Evolutionary conservation across 2,329 filamentous ascomycete species (phyloP), one percentile per base, ranked within the genome.

Genomic region (Bipolaris bicolor): DNA sequence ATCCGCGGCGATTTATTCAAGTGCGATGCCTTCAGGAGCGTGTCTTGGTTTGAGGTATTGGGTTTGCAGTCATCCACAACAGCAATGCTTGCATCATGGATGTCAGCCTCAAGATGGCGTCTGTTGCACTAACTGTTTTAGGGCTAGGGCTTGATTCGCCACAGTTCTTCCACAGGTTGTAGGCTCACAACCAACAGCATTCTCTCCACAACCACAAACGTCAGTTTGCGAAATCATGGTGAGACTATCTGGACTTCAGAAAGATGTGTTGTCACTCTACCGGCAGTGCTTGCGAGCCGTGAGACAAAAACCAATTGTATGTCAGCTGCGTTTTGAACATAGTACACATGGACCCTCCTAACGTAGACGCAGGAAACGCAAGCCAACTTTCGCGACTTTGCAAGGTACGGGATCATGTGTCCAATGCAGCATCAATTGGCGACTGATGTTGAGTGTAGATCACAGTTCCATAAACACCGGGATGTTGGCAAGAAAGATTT

Each of bases 191-290:
- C 56, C 49, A 49, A 33, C 33, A 29, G 26, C 44, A 31, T 7
- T 39, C 26, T 46, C 22, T 39, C 20, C 10, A 47, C 45, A 49
- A 22, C 46, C 22, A 45, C 34, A 22, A 45, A 1, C 11, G 16
- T 13, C 31, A 43, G 24, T 39, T 6, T n/a, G 16, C 34, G n/a
- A 41, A 34, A 43, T 46, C 9, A 77, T 77, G 75, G 67, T 65
- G 20, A 84, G 87, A 67, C 81, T 93, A 24, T 96, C 93, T 7
- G 95, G 95, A 34, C 82, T 98, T n/a, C 94, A 98, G 75, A 89
- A 86, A 69, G 92, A 97, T 70, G 94, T 97, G 3, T 77, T 98
- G 49, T 83, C 87, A 33, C 85, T 99, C 13, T 99, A 98, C 76
- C 88, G 94, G 57, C 86, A 87, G 72, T 98, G 94, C 70, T 81